Base-by-base conservation (phyloP, 371 early-diverging fungal species). In the Nematocida sp. region DNA sequence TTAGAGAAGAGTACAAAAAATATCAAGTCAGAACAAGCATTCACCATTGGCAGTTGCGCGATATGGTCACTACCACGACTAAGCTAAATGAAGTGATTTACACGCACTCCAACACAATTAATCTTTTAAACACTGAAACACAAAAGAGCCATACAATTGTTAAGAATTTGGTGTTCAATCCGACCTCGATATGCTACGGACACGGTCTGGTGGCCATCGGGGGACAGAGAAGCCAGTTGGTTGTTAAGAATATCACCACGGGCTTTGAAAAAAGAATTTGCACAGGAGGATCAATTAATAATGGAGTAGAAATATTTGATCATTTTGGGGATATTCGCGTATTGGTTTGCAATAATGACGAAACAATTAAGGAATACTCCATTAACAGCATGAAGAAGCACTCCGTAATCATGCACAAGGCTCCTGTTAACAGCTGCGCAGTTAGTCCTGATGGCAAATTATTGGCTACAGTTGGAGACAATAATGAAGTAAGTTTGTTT, bases 341-440 rank as follows among this genome's bases (percentile, higher is more conserved):
- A 20, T 77, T 92, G 54, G 88, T 92, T 7, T 89, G 91, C 80
- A 94, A 91, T 82, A 94, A 94, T 79, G 94, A 94, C 79, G 87
- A 90, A 69, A 90, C 90, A 23, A 89, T 94, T 80, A 91, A 91
- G 80, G 87, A 92, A 16, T 90, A 87, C 77, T 85, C 89, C 0
- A 81, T 91, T 16, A 90, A 91, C 0, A 86, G 83, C 42, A 82
- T 92, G 39, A 85, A 87, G 26, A 82, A 88, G 5, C 71, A 90
- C 18, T 84, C 88, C 4, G 88, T 84, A 4, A 81, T 93, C 9
- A 13, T 36, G 0, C 80, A 80, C 57, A 33, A 64, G 26, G 56
- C 67, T 20, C 76, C 69, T 28, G 80, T 79, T 30, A 71, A 66
- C 77, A 68, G 61, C 86, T 89, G 89, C 25, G 84, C 89, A 20